Evolutionary conservation across 2,329 filamentous ascomycete genomes (phyloP), one percentile per base, ranked within the genome.

Genomic region (Penicillium italicum): DNA sequence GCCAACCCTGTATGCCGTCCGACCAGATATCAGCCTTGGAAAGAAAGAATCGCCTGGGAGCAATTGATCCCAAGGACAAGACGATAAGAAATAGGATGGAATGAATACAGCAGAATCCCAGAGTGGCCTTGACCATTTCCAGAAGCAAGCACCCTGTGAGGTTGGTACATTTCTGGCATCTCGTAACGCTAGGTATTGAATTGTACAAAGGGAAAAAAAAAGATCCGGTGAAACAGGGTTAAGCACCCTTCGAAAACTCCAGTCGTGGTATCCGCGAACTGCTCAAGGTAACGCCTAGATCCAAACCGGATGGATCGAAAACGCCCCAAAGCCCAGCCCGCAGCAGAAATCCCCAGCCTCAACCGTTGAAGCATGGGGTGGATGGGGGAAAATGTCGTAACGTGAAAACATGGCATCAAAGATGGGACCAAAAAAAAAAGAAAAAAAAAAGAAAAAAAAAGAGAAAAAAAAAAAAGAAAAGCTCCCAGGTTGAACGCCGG

Each of bases 371-470:
- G 62, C 40, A 30, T 38, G 20, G 31, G 45, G 20, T 33, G 48
- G 37, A 53, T 50, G 47, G 24, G 46, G 28, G 36, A 55, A 53
- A 51, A 54, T 28, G 52, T 59, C 60, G 52, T 64, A 37, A 62
- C 58, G 54, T 53, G 57, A 50, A 52, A 64, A 60, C 59, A 56
- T 63, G 57, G 53, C 57, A 55, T 63, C 52, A 57, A 59, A 54
- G 54, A 57, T 52, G 55, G 42, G 57, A 55, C 49, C 5, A 57
- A 57, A 60, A 50, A 60, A n/a, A n/a, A n/a, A n/a, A n/a, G n/a
- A n/a, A n/a, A n/a, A n/a, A 64, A 58, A 62, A 63, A 70, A 58
- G 59, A 59, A 63, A 62, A 44, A 55, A 56, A 53, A 55, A 56
- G 52, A 51, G 55, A 56, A 56, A 54, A 58, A 55, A 56, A 53